These are phyloP conservation scores for Lodderomyces oxycetoniae DNA, from an alignment of 1,139 yeast species.

Conservation along the genomic window DNA sequence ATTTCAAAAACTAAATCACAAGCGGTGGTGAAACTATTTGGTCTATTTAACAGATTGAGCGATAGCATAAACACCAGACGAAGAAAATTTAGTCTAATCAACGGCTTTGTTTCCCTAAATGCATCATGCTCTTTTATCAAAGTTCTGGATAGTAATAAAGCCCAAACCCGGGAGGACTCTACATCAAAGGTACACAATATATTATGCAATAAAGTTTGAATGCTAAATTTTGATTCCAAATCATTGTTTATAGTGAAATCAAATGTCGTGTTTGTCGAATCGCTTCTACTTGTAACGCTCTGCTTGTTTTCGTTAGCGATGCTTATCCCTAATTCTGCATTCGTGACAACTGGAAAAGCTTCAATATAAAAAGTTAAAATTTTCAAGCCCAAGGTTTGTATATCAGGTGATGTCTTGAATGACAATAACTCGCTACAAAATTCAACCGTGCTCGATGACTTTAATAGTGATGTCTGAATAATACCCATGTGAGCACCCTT, in stretches of 20 bases:
- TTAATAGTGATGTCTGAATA: slow-evolving; percentile 17
- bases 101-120: background rate
- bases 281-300: background rate
- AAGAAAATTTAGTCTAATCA: slow-evolving; percentile 4
- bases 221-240: slow-evolving; percentile 8
- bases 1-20: slow-evolving; percentile 20
- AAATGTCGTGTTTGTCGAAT: slow-evolving; percentile 10
- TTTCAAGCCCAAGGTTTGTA: slow-evolving; percentile 28
- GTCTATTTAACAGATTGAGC: slow-evolving; percentile 42
- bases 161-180: slow-evolving; percentile 23
- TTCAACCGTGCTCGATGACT: slow-evolving; percentile 16
- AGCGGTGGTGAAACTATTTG: slow-evolving; percentile 15
- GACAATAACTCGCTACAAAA: slow-evolving; percentile 20
- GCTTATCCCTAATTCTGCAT: background rate
- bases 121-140: slow-evolving; percentile 12
- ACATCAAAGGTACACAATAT: slow-evolving; percentile 23
- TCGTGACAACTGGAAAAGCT: background rate
- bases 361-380: slow-evolving; percentile 25
- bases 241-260: slow-evolving; percentile 9
- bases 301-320: background rate
- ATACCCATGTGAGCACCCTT: slow-evolving; percentile 22
- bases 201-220: slow-evolving; percentile 15
- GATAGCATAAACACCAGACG: slow-evolving; percentile 33
- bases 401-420: slow-evolving; percentile 15
- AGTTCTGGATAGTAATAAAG: slow-evolving; percentile 28